phyloP scores from a whole-genome alignment of 495 filamentous ascomycete genomes.

The Friedmanniomyces simplex region DNA sequence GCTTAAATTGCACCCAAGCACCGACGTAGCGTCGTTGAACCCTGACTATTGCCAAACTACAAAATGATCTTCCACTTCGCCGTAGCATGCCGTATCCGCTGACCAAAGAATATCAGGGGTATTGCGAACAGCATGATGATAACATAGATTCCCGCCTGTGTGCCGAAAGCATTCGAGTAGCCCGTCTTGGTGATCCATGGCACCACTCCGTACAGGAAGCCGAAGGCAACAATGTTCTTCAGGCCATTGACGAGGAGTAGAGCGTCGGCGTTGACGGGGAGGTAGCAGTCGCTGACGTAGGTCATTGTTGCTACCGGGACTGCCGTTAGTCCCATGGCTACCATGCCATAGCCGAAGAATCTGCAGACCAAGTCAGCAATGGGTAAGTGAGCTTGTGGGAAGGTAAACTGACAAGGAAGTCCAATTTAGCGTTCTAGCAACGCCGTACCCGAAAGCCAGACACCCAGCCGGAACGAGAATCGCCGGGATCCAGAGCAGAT shows the following conservation, averaged over 20 bases:
- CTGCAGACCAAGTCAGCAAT: neutral
- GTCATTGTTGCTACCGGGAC: slow-evolving; percentile 17
- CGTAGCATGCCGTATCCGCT: slow-evolving; percentile 20
- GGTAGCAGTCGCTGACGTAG: slow-evolving; percentile 27
- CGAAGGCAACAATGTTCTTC: slow-evolving; percentile 25
- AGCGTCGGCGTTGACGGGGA: slow-evolving; percentile 29
- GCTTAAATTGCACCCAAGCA: too few species aligned
- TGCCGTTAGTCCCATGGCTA: slow-evolving; percentile 25
- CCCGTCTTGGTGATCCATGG: slow-evolving; percentile 29
- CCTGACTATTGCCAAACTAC: neutral
- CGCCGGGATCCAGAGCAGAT: slow-evolving; percentile 24
- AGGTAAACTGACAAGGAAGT: slow-evolving; percentile 17
- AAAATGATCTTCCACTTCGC: slow-evolving; percentile 28
- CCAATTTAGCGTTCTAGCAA: slow-evolving; percentile 23
- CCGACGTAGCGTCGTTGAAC: too few species aligned
- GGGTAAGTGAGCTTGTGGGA: neutral
- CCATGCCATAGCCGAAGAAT: slow-evolving; percentile 29
- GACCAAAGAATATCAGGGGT: slow-evolving; percentile 22
- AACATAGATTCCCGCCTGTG: slow-evolving; percentile 27
- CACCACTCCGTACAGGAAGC: slow-evolving; percentile 26
- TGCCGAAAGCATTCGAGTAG: slow-evolving; percentile 27
- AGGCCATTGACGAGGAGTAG: slow-evolving; percentile 29
- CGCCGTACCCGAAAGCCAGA: slow-evolving; percentile 28
- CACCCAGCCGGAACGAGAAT: slow-evolving; percentile 28
- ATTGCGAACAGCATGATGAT: slow-evolving; percentile 21